Base-by-base conservation (phyloP, 441 rosid species). In the Populus tomentosa region DNA sequence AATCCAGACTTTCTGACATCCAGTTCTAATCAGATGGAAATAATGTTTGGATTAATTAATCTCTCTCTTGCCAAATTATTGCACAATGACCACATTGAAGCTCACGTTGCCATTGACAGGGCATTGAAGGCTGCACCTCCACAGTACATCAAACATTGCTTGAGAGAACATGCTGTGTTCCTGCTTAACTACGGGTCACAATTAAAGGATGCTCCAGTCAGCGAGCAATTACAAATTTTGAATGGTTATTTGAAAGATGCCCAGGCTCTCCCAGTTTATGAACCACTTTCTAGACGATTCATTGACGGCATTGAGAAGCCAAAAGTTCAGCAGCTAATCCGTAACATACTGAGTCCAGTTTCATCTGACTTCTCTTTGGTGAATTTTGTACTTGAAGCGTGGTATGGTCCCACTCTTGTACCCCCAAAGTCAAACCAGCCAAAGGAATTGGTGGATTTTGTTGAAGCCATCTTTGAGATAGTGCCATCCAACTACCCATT, bases 341-440 rank as follows among this genome's bases (percentile, higher is more conserved):
- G 84, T 62, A 88, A 80, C 81, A 81, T 94, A 50, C 75, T 91
- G 42, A 84, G 88, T 78, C 96, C 97, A 28, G 71, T 90, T 69
- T 88, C 95, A 40, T 79, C 78, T 67, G 87, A 90, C 75, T 78
- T 75, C 74, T 79, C 84, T 65, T 64, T 85, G 64, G 92, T 92
- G 79, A 92, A 94, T 82, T 30, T 75, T 59, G 91, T 81, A 74
- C 97, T 92, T 76, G 97, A 90, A 79, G 92, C 82, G 24, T 90
- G 95, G 94, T 83, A 89, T 68, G 97, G 97, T 35, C 92, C 94
- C 28, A 85, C 90, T 70, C 96, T 96, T 77, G 66, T 96, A 67
- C 97, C 97, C 20, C 86, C 70, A 67, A 83, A 80, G 74, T 83
- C 87, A 42, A 78, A 81, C 65, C 84, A 88, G 78, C 75, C 86